Base-by-base conservation (phyloP, 1,139 yeast genomes). In the Yamadazyma diddensiae region DNA sequence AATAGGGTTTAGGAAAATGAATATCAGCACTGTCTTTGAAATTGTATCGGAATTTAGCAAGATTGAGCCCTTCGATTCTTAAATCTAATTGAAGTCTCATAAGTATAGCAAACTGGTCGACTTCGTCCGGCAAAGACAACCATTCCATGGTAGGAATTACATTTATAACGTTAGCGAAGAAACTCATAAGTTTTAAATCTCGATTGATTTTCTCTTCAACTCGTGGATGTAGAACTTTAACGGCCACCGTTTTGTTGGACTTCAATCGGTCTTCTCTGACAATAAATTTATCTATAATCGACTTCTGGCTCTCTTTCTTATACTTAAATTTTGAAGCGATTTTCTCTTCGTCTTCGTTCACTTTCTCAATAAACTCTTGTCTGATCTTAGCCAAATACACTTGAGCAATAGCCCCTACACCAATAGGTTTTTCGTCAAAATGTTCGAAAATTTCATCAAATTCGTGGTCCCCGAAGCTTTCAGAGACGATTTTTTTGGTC, bases 351-450 rank as follows among this genome's bases (percentile, higher is more conserved):
- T 53, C 55, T n/a, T 55, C 50, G 18, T 52, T 49, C 5, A 64
- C 63, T 30, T 57, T 53, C 12, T 57, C 52, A 24, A 75, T 55
- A 17, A 72, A 71, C 24, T 62, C 59, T 15, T 60, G 53, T 14
- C 76, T 73, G 21, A 88, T 60, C 44, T 77, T 82, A 1, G 87
- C 97, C 28, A 76, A 62, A 57, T 92, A 87, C 4, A 92, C 97
- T 55, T 92, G 98, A 1, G 97, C 98, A 62, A 92, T 92, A 1
- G 98, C 97, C 6, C 98, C 98, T 10, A 90, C 94, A 1, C 98
- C 98, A 5, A 88, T 62, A 0, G 97, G 97, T 21, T 55, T 66
- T 26, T 76, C 80, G 25, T 75, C 64, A 49, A 92, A 87, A 42
- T 82, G 88, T 26, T 82, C 92, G 55, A 92, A 92, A 8, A 88